These are phyloP conservation scores for Eucalyptus polybractea DNA, from an alignment of 345 rosid genomes.

Conservation along the genomic window DNA sequence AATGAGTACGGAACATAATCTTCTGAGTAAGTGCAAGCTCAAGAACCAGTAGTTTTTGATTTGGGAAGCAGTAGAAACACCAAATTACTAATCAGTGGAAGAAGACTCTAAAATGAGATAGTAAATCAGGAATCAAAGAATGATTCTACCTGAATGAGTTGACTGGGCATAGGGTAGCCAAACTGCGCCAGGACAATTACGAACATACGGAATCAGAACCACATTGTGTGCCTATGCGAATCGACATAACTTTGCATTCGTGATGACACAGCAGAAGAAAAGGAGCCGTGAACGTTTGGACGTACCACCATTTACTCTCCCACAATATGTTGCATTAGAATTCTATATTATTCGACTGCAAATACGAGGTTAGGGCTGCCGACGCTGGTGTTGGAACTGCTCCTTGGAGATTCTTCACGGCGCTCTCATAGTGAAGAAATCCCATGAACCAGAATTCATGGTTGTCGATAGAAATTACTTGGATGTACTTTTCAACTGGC, in stretches of 20 bases:
- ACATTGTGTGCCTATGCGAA: not conserved
- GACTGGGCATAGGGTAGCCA: not conserved
- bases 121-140: not conserved
- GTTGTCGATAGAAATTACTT: not conserved
- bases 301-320: not conserved
- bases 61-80: not conserved
- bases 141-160: not conserved
- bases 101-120: not conserved
- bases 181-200: not conserved
- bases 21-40: not conserved
- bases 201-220: not conserved
- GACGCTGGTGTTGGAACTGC: not conserved
- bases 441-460: conserved; percentile 15
- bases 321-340: not conserved
- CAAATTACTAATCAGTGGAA: not conserved
- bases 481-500: conserved; percentile 1
- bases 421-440: not conserved
- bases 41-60: not conserved
- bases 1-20: not conserved
- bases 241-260: not conserved
- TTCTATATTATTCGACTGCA: not conserved
- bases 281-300: not conserved
- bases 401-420: not conserved
- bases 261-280: not conserved
- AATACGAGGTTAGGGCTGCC: not conserved